Percentiles rank a stretch among this genome's conserved stretches.
These are phyloP conservation scores for Hanseniaspora uvarum DNA, from an alignment of 1,139 yeast species.

Conservation along the genomic window DNA sequence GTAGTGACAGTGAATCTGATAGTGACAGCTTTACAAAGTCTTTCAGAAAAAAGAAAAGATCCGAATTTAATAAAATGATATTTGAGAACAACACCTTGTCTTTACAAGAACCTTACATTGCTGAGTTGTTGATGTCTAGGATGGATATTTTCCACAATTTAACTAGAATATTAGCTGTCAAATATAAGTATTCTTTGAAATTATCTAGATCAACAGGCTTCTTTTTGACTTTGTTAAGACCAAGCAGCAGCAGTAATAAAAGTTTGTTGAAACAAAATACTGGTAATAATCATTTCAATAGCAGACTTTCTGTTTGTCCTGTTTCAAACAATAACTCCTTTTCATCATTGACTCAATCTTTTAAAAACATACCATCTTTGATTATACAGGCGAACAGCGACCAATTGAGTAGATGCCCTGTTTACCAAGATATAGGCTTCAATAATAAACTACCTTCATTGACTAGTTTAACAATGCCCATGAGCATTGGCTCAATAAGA, in stretches of 20 bases:
- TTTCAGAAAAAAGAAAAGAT: conserved; percentile 15
- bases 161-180: conserved; percentile 32
- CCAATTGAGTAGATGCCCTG: conserved; percentile 30
- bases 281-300: neutral
- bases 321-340: neutral
- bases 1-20: conserved; percentile 25
- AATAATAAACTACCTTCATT: conserved; percentile 21
- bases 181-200: conserved; percentile 49
- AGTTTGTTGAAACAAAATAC: neutral
- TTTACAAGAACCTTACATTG: conserved; percentile 30
- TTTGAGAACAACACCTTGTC: conserved; percentile 28
- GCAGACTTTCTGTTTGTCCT: conserved; percentile 11
- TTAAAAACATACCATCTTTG: conserved; percentile 27
- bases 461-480: neutral
- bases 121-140: conserved; percentile 32
- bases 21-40: conserved; percentile 17
- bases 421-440: conserved; percentile 31
- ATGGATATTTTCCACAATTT: conserved; percentile 33
- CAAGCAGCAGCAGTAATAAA: conserved; percentile 27
- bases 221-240: conserved; percentile 35
- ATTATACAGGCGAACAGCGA: conserved; percentile 29
- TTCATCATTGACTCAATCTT: conserved; percentile 21
- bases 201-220: conserved; percentile 42
- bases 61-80: conserved; percentile 20
- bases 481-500: neutral